These are phyloP conservation scores for Stagonosporopsis cucurbitacearum DNA, from an alignment of 2,329 filamentous ascomycete genomes.

Conservation along the genomic window DNA sequence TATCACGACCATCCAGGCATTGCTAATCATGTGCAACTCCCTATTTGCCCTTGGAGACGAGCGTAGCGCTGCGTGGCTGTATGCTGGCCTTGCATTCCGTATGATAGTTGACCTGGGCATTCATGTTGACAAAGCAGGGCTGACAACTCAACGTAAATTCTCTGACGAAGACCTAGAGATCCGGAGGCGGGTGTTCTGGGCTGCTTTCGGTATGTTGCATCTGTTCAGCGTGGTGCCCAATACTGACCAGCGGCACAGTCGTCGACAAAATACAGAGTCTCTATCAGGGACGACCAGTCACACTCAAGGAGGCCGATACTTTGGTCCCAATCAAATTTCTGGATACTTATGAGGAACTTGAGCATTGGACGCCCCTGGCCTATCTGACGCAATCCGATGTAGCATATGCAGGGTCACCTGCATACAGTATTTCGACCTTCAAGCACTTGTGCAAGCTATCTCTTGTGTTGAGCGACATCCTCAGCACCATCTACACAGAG, in stretches of 20 bases:
- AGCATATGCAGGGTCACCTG: slow-evolving; percentile 46
- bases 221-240: background rate
- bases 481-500: slow-evolving; percentile 50
- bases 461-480: slow-evolving; percentile 54
- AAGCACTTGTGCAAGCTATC: slow-evolving; percentile 53
- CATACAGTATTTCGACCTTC: slow-evolving; percentile 55
- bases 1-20: slow-evolving; percentile 62
- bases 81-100: slow-evolving; percentile 63
- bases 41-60: slow-evolving; percentile 60
- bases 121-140: slow-evolving; percentile 52
- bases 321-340: slow-evolving; percentile 57
- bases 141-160: slow-evolving; percentile 42
- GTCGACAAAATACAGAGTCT: slow-evolving; percentile 62
- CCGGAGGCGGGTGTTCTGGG: slow-evolving; percentile 56
- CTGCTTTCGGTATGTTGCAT: slow-evolving; percentile 45
- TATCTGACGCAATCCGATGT: slow-evolving; percentile 31
- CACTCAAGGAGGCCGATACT: slow-evolving; percentile 55
- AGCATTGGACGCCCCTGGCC: slow-evolving; percentile 59
- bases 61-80: slow-evolving; percentile 63
- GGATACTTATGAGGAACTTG: slow-evolving; percentile 61
- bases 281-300: slow-evolving; percentile 61
- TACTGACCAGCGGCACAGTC: slow-evolving; percentile 25
- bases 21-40: slow-evolving; percentile 60
- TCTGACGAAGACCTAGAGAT: slow-evolving; percentile 57
- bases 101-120: slow-evolving; percentile 64